These are phyloP conservation scores for Wallemia mellicola DNA, from an alignment of 1,284 basidiomycete species.

Conservation along the genomic window DNA sequence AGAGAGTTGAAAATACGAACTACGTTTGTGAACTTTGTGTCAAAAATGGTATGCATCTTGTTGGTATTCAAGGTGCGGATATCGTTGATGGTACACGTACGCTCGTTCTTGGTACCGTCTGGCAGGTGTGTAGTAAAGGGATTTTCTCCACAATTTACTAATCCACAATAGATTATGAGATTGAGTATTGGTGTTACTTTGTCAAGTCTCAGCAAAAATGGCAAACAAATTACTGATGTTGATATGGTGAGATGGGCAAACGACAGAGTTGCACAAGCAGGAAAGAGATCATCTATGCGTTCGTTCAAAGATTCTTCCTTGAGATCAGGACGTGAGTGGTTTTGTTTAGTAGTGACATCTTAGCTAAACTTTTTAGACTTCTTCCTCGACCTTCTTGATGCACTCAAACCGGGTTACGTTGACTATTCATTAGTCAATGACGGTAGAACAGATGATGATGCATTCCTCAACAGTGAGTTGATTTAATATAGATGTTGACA, in stretches of 20 bases:
- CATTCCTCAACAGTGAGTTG: conserved; percentile 55
- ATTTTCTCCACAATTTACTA: not conserved
- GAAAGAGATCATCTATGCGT: conserved; percentile 35
- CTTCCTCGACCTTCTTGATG: conserved; percentile 77
- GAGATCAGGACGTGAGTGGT: conserved; percentile 57
- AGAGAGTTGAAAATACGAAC: conserved; percentile 94
- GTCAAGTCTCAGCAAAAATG: conserved; percentile 37
- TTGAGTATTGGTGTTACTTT: conserved; percentile 82
- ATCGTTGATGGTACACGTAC: conserved; percentile 80
- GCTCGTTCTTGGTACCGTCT: conserved; percentile 76
- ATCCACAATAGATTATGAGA: conserved; percentile 4
- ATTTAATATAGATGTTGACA: not conserved
- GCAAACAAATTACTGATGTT: conserved; percentile 53
- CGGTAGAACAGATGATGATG: conserved; percentile 50
- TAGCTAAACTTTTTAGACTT: too few species aligned
- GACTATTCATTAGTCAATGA: conserved; percentile 53
- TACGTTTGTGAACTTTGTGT: conserved; percentile 78
- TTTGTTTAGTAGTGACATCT: too few species aligned
- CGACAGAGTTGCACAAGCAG: conserved; percentile 45
- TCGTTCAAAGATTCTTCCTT: conserved; percentile 87
- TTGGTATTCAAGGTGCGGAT: conserved; percentile 90
- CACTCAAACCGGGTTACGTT: conserved; percentile 74
- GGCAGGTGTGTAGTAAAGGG: conserved; percentile 31
- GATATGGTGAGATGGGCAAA: conserved; percentile 97
- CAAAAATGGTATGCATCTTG: conserved; percentile 75